Conservation (phyloP, 1,139 yeast genomes). For the Suhomyces kunorum region DNA sequence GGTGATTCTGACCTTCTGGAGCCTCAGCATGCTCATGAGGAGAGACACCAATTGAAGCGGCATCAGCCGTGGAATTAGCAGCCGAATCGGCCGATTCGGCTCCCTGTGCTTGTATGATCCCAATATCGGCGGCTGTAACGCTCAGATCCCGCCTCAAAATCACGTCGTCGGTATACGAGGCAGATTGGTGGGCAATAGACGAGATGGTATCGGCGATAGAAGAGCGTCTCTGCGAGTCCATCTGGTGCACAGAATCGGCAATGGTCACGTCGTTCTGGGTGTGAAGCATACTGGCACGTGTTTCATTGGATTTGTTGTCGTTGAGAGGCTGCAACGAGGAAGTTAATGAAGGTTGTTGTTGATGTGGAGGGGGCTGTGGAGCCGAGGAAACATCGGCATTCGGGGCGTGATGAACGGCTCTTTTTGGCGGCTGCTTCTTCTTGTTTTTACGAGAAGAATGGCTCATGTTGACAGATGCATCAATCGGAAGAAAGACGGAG, state of each 20-base stretch:
- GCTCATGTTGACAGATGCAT: conserved; percentile 6
- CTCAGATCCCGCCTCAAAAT: conserved; percentile 16
- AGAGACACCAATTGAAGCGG: no score
- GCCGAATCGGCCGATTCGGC: no score
- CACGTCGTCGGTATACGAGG: conserved; percentile 16
- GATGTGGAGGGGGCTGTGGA: conserved; percentile 1
- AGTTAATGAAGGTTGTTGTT: no score
- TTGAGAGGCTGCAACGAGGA: conserved; percentile 7
- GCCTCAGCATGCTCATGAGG: neutral
- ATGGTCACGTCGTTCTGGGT: conserved; percentile 1
- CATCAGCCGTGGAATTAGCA: no score
- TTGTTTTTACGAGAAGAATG: conserved; percentile 9
- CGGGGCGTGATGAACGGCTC: conserved; percentile 9
- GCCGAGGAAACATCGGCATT: neutral
- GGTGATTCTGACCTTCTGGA: no score
- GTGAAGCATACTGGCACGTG: conserved; percentile 9
- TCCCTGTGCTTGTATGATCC: no score
- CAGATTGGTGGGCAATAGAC: conserved; percentile 18
- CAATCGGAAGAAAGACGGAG: conserved; percentile 1
- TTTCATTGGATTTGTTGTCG: conserved; percentile 7
- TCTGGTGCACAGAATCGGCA: conserved; percentile 1
- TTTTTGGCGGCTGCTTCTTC: conserved; percentile 7
- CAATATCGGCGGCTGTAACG: no score
- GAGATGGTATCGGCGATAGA: conserved; percentile 20
- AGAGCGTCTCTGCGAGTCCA: conserved; percentile 7